phyloP scores from a whole-genome alignment of 2,329 filamentous ascomycete genomes.

The Cladosporium sp. region DNA sequence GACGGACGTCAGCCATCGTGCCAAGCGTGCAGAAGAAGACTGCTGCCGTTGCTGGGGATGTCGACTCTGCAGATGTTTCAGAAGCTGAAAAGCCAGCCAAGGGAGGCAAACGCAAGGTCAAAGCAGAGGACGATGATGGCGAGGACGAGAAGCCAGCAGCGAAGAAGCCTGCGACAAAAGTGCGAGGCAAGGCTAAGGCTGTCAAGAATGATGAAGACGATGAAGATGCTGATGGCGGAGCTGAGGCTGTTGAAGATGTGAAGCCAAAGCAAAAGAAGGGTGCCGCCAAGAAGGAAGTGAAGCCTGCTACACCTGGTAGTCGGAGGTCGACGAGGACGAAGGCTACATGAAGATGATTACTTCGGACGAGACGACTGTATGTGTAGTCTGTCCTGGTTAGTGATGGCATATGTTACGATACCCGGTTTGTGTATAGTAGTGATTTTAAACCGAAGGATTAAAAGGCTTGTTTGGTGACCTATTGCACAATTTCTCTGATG shows the following conservation, averaged over 20 bases:
- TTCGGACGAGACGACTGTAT: too few relatives aligned
- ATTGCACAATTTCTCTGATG: too few relatives aligned
- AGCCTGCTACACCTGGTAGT: conserved; percentile 38
- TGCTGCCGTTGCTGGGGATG: conserved; percentile 53
- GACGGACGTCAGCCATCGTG: conserved; percentile 84
- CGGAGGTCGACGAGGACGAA: conserved; percentile 38
- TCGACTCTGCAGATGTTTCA: conserved; percentile 18
- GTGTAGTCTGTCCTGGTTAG: too few relatives aligned
- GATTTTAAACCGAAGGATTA: too few relatives aligned
- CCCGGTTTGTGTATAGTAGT: too few relatives aligned
- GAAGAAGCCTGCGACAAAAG: conserved; percentile 6
- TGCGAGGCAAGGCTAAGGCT: neutral
- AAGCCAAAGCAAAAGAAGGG: conserved; percentile 14
- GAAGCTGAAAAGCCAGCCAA: conserved; percentile 25
- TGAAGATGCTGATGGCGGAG: conserved; percentile 11
- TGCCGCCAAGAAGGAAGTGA: conserved; percentile 17
- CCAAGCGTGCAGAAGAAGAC: conserved; percentile 83
- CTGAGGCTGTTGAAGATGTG: conserved; percentile 14
- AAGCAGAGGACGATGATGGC: conserved; percentile 29
- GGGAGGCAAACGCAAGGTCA: conserved; percentile 33
- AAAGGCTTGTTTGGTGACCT: too few relatives aligned
- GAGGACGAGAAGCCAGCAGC: conserved; percentile 15
- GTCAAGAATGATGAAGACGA: neutral
- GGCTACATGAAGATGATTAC: conserved; percentile 25
- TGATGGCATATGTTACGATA: too few relatives aligned